Conservation (phyloP, 305 asterid genomes). For the Lippia alba region DNA sequence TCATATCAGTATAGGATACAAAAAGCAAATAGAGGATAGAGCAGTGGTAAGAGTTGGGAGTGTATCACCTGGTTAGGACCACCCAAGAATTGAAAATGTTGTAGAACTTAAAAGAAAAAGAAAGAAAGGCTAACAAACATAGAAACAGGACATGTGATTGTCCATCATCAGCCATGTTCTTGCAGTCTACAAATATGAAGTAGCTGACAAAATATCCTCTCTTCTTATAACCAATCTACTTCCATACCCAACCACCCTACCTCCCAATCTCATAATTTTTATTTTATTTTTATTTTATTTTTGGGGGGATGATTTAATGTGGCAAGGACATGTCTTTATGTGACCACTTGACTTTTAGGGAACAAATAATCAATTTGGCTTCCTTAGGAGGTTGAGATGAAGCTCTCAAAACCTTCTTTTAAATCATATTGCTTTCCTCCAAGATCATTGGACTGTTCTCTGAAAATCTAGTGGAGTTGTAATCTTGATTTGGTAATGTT, state of each 20-base stretch:
- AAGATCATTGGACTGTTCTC: neutral
- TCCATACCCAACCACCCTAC: slow-evolving; percentile 41
- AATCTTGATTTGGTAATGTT: neutral
- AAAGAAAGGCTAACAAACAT: slow-evolving; percentile 15
- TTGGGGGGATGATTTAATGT: slow-evolving; percentile 36
- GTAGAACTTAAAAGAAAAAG: neutral
- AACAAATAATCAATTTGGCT: slow-evolving; percentile 31
- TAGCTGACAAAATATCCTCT: slow-evolving; percentile 47
- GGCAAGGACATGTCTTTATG: slow-evolving; percentile 24
- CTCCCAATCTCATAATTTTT: slow-evolving; percentile 38
- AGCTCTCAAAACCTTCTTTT: neutral
- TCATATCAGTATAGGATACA: no score
- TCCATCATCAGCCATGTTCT: slow-evolving; percentile 61
- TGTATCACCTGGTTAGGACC: slow-evolving; percentile 12
- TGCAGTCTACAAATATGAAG: slow-evolving; percentile 45
- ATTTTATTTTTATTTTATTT: slow-evolving; percentile 34
- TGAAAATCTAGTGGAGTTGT: neutral
- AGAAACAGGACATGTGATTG: slow-evolving; percentile 55
- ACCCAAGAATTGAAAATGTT: slow-evolving; percentile 18
- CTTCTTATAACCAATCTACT: slow-evolving; percentile 32
- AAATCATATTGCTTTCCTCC: neutral
- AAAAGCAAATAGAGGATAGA: no score
- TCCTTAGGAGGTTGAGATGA: slow-evolving; percentile 8
- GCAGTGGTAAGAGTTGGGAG: neutral
- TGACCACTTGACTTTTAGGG: slow-evolving; percentile 39